Evolutionary conservation across 179 eudicot species (phyloP), one percentile per base, ranked within the genome.

Genomic region (Beta macrorhiza): DNA sequence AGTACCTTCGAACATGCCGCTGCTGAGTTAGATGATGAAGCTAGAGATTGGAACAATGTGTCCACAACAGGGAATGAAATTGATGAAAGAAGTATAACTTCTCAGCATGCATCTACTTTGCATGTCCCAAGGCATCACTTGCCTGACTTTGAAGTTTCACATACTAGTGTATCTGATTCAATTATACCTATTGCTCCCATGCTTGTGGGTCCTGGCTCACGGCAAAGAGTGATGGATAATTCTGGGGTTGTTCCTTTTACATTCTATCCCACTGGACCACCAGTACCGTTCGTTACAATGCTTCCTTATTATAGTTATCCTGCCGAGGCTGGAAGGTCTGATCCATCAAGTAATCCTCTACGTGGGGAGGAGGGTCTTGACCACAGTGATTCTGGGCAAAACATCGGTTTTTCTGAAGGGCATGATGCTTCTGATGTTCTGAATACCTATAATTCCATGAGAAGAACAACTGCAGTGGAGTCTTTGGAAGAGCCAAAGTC

Each of bases 221-320:
- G 78, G 57, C 95, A 92, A 75, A 83, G 32, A 29, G 32, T 29
- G 32, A 29, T 29, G 32, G 32, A 29, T 29, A 29, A 29, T 29
- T 29, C 32, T 29, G 32, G 32, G 32, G 32, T 29, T 29, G 32
- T 37, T 37, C 42, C 42, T 37, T 37, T 80, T 56, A 82, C 91
- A 72, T 95, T 95, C 83, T 92, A 90, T 84, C 95, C 98, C 7
- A 86, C 98, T 12, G 99, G 99, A 22, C 98, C 99, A 37, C 99
- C 97, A 5, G 93, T 95, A 70, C 99, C 98, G 13, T 93, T 93
- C 82, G 52, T 95, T 42, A 91, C 98, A 10, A 90, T 95, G 98
- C 90, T 95, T 80, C 96, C 42, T 37, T 37, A 37, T 37, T 37
- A 37, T 37, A 3, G 88, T 81, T 52, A 81, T 52, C 91, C 90